Conservation (phyloP, 441 rosid genomes). For the Hura crepitans region DNA sequence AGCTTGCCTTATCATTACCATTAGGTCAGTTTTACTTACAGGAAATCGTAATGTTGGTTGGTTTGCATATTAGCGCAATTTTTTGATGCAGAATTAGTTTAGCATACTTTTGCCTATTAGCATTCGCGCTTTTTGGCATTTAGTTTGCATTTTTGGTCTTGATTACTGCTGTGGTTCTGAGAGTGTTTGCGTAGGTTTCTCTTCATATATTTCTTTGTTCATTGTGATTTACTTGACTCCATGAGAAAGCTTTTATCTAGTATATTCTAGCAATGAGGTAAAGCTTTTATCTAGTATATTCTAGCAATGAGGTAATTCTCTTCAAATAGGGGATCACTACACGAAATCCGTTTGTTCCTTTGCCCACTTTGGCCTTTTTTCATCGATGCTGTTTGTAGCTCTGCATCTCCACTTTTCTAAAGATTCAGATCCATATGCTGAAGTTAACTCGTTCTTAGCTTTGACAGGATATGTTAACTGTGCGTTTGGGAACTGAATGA, state of each 20-base stretch:
- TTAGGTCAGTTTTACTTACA: slow-evolving; percentile 24
- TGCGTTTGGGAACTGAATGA: not conserved
- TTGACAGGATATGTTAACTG: not conserved
- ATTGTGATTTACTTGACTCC: not conserved
- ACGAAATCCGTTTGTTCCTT: not conserved
- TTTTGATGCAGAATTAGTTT: not conserved
- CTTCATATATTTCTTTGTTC: not conserved
- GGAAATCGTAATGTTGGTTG: slow-evolving; percentile 5
- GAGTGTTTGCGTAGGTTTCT: not conserved
- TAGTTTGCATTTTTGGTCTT: not conserved
- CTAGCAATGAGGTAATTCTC: not conserved
- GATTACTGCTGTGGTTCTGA: too few species aligned
- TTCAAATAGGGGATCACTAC: not conserved
- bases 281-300: not conserved
- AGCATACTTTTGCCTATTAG: not conserved
- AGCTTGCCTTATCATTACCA: slow-evolving; percentile 29
- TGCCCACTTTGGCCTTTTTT: not conserved
- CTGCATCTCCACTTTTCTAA: too few species aligned
- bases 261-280: not conserved
- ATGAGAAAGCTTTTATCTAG: not conserved
- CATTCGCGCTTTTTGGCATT: not conserved
- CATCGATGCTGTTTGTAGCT: not conserved
- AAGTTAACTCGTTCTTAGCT: not conserved
- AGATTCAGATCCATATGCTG: not conserved
- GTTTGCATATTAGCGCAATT: not conserved